Evolutionary conservation across 2,329 filamentous ascomycete genomes (phyloP).

Genomic region (Aspergillus neotritici): DNA sequence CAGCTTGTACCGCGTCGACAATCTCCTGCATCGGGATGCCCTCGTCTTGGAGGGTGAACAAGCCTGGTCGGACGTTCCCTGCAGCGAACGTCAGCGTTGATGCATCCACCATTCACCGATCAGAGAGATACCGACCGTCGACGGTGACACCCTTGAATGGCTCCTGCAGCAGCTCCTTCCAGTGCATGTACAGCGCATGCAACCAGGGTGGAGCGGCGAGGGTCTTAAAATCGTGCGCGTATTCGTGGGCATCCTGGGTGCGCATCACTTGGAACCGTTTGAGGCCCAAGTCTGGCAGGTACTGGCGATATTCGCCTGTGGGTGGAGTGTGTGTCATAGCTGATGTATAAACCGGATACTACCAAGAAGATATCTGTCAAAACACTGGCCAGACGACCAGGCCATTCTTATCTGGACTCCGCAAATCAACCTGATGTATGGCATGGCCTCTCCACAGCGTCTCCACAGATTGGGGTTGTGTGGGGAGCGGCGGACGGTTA

Average conservation of each 20-base stretch:
- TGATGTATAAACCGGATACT: not conserved
- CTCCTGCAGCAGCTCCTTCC: slow-evolving; percentile 54
- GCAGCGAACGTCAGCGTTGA: slow-evolving; percentile 1
- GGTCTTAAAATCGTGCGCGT: slow-evolving; percentile 57
- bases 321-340: slow-evolving; percentile 10
- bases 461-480: not conserved
- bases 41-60: slow-evolving; percentile 60
- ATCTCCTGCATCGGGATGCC: slow-evolving; percentile 55
- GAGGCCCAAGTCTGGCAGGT: slow-evolving; percentile 57
- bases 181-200: slow-evolving; percentile 55
- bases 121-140: slow-evolving; percentile 48
- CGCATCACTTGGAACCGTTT: slow-evolving; percentile 60
- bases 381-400: not conserved
- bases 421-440: too few relatives aligned
- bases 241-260: slow-evolving; percentile 57
- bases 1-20: slow-evolving; percentile 44
- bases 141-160: slow-evolving; percentile 66
- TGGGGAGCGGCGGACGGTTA: slow-evolving; percentile 14
- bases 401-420: slow-evolving; percentile 1
- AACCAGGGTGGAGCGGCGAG: slow-evolving; percentile 61
- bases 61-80: slow-evolving; percentile 48
- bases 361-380: not conserved
- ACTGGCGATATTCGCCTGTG: slow-evolving; percentile 49
- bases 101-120: not conserved
- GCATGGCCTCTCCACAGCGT: slow-evolving; percentile 8